Conservation (phyloP, 2,329 filamentous ascomycete species). For the Ceratocystis destructans region DNA sequence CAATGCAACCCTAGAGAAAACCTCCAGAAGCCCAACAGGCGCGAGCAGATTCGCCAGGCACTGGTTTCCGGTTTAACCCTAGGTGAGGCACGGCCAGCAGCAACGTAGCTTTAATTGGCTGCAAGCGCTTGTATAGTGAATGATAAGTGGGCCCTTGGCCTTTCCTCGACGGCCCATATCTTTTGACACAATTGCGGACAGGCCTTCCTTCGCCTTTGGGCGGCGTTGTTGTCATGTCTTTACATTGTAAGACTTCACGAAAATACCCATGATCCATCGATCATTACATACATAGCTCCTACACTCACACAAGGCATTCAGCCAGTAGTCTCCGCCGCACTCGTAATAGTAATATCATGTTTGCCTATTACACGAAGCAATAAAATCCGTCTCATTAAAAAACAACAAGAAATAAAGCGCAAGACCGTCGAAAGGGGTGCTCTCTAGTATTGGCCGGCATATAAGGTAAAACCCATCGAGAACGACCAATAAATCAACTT, state of each 20-base stretch:
- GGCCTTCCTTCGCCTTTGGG: background rate
- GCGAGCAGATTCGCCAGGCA: background rate
- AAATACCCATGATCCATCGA: too few relatives aligned
- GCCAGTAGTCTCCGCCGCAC: background rate
- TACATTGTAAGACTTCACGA: too few relatives aligned
- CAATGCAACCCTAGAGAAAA: background rate
- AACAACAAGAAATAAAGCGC: conserved; percentile 15
- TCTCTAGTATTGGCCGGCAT: conserved; percentile 9
- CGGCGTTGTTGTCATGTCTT: background rate
- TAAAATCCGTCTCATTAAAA: background rate
- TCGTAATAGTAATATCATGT: background rate
- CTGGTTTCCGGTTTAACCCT: background rate
- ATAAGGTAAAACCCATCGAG: conserved; percentile 1
- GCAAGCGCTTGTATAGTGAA: background rate
- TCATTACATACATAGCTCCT: background rate
- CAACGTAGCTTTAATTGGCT: background rate
- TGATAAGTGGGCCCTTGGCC: background rate
- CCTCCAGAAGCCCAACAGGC: background rate
- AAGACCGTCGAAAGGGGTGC: conserved; percentile 14
- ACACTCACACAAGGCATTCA: background rate
- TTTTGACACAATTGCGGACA: background rate
- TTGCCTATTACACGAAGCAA: conserved; percentile 7
- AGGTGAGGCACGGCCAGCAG: background rate
- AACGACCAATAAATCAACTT: conserved; percentile 52
- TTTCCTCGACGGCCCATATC: background rate